Percentiles rank a stretch among this genome's conserved stretches.
Evolutionary conservation across 345 rosid genomes (phyloP).

Genomic region (Gossypium herbaceum): DNA sequence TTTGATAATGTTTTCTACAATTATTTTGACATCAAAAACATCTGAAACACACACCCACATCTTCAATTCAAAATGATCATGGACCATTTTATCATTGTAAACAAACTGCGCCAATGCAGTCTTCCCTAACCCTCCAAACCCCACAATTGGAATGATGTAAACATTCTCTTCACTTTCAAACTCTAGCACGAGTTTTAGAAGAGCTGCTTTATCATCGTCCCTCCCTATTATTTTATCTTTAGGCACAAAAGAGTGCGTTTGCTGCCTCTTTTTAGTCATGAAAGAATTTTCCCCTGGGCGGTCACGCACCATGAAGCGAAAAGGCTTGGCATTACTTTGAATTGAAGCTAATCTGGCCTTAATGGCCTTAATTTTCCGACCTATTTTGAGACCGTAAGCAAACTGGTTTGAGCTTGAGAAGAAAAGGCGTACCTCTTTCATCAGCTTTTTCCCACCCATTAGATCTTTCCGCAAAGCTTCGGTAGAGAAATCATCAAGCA

Average conservation of each 20-base stretch:
- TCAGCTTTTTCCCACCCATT: too few relatives aligned
- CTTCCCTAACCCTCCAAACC: neutral
- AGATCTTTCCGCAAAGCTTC: too few relatives aligned
- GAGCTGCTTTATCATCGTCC: too few relatives aligned
- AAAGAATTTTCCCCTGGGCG: too few relatives aligned
- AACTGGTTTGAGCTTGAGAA: too few relatives aligned
- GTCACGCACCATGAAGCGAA: rapidly evolving
- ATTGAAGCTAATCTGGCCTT: rapidly evolving
- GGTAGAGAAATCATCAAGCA: too few relatives aligned
- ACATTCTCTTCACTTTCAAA: neutral
- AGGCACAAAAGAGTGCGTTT: too few relatives aligned
- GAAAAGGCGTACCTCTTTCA: too few relatives aligned
- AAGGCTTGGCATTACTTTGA: rapidly evolving
- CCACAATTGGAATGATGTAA: neutral
- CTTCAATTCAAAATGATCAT: neutral
- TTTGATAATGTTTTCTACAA: neutral
- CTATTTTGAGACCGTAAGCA: too few relatives aligned
- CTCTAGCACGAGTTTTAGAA: neutral
- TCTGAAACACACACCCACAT: neutral
- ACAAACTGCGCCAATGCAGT: neutral
- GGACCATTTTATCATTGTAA: neutral
- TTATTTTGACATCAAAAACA: neutral
- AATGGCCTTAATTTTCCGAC: too few relatives aligned
- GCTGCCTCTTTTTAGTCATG: too few relatives aligned
- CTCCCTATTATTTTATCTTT: too few relatives aligned